Evolutionary conservation across 2,329 filamentous ascomycete species (phyloP).

Genomic region (Neofusicoccum parvum): DNA sequence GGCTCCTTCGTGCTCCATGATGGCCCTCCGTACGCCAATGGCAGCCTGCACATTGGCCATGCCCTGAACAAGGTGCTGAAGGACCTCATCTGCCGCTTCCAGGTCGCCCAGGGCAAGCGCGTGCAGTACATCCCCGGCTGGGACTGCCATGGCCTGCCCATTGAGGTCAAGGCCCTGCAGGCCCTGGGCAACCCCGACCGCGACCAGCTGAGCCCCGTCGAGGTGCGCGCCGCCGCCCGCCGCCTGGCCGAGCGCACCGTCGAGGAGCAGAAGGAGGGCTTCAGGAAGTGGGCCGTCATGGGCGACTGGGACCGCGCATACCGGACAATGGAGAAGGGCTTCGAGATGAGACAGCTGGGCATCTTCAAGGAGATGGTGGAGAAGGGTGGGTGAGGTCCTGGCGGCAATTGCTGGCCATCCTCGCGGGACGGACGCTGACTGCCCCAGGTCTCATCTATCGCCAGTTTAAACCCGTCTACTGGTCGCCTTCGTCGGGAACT

Average conservation of each 20-base stretch:
- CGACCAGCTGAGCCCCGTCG: slow-evolving; percentile 49
- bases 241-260: slow-evolving; percentile 69
- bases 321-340: slow-evolving; percentile 76
- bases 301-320: slow-evolving; percentile 77
- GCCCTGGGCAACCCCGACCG: slow-evolving; percentile 36
- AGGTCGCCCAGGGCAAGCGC: slow-evolving; percentile 74
- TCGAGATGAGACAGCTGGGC: slow-evolving; percentile 73
- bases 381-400: slow-evolving; percentile 48
- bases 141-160: slow-evolving; percentile 97
- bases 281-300: slow-evolving; percentile 76
- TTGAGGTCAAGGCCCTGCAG: slow-evolving; percentile 91
- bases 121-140: slow-evolving; percentile 88
- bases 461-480: slow-evolving; percentile 81
- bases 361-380: slow-evolving; percentile 76
- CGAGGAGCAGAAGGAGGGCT: slow-evolving; percentile 71
- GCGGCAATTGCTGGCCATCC: not conserved
- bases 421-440: not conserved
- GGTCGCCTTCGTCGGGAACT: slow-evolving; percentile 77
- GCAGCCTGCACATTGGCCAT: slow-evolving; percentile 86
- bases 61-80: slow-evolving; percentile 97
- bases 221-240: slow-evolving; percentile 66
- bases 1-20: slow-evolving; percentile 80
- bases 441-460: slow-evolving; percentile 70
- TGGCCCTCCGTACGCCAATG: slow-evolving; percentile 96
- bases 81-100: slow-evolving; percentile 83